phyloP scores from a whole-genome alignment of 2,329 filamentous ascomycete species.

The Fusarium sp. region DNA sequence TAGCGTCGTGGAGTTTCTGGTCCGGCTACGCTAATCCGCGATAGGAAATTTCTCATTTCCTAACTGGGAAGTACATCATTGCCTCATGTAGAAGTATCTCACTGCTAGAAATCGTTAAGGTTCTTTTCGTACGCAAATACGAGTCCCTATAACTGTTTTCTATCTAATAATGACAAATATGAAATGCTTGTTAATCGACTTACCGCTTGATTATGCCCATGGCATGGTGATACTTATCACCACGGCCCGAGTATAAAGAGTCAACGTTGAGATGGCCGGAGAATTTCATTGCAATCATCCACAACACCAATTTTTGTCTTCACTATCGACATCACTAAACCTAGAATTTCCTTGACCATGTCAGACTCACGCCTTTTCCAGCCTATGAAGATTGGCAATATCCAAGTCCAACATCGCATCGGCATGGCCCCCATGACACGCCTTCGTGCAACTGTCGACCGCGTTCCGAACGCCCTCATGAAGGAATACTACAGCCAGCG shows the following conservation, averaged over 20 bases:
- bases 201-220: no score
- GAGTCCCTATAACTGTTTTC: no score
- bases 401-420: constrained; percentile 58
- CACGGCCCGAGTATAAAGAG: rapidly evolving
- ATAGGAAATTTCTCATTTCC: constrained; percentile 14
- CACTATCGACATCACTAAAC: no score
- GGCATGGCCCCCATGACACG: constrained; percentile 70
- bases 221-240: not conserved
- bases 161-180: no score
- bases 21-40: not conserved
- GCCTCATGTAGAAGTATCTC: not conserved
- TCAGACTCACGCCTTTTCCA: constrained; percentile 54
- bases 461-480: constrained; percentile 42
- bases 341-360: constrained; percentile 13
- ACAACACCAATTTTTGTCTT: rapidly evolving
- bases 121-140: no score
- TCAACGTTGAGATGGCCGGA: rapidly evolving
- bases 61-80: constrained; percentile 14
- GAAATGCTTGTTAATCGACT: no score
- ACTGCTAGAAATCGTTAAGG: no score
- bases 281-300: not conserved
- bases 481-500: constrained; percentile 64
- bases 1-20: no score
- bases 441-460: constrained; percentile 58
- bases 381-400: constrained; percentile 57